Evolutionary conservation across 208 protist species (phyloP), one percentile per base, ranked within the genome.

Genomic region (Leishmania lainsoni): DNA sequence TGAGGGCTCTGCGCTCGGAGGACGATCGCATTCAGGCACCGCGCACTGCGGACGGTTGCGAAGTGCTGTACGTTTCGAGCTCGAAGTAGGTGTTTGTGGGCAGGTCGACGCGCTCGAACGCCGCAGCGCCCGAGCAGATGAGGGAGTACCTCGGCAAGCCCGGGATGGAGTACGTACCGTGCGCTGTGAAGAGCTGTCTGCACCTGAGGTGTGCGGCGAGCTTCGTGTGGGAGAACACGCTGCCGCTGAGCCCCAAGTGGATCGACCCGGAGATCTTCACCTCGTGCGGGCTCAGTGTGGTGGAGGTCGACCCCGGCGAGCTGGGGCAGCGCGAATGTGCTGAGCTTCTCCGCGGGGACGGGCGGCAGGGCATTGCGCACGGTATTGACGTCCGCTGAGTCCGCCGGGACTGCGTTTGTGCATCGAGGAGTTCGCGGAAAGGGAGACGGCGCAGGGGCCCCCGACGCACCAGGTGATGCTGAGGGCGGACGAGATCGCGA

Each of bases 41-140:
- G 52, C 86, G 84, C 71, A 88, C 82, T 39, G 83, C 86, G 10
- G 88, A 89, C 68, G 88, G 88, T 58, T 86, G 88, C 49, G 88
- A 92, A 65, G 85, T 92, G 73, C 82, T 92, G 54, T 78, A 86
- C 74, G 79, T 89, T 61, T 63, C 80, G 39, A 84, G 87, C 79
- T 70, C 75, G 81, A 87, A 84, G 78, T 89, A 92, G 79, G 81
- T 92, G 26, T 92, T 92, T 69, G 86, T 89, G 51, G 85, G 88
- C 54, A 73, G 85, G 79, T 92, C 88, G 35, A 88, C 88, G 22
- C 86, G 88, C 78, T 89, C 85, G 68, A 92, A 92, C 81, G 88
- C 88, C 72, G 72, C 76, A 26, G 88, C 79, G 51, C 88, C 79
- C 65, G 81, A 75, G 81, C 88, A 92, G 82, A 81, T 92, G 88